Percentiles rank a stretch among this genome's conserved stretches.
Evolutionary conservation across 371 early-diverging fungal genomes (phyloP).

Genomic region (Mucor lusitanicus): DNA sequence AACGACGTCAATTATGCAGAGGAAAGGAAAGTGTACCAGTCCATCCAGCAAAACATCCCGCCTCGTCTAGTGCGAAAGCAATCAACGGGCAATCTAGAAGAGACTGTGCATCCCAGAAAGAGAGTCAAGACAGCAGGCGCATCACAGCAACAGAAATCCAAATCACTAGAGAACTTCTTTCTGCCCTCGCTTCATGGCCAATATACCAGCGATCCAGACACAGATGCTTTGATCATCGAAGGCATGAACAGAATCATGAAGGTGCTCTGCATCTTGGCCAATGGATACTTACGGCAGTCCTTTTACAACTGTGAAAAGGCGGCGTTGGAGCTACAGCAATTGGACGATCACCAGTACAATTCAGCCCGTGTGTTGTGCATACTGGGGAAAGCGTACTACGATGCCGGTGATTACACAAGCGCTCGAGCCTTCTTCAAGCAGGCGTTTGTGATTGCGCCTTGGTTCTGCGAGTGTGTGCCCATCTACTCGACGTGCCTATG

Average conservation of each 20-base stretch:
- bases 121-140: background rate
- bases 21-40: conserved; percentile 1
- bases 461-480: conserved; percentile 46
- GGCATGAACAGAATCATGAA: conserved; percentile 40
- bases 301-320: conserved; percentile 34
- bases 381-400: conserved; percentile 44
- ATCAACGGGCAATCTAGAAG: background rate
- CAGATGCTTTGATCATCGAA: conserved; percentile 8
- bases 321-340: conserved; percentile 29
- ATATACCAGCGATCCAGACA: background rate
- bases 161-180: background rate
- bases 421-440: conserved; percentile 41
- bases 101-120: background rate
- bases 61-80: conserved; percentile 2
- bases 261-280: conserved; percentile 31
- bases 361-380: conserved; percentile 37
- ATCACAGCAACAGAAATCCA: background rate
- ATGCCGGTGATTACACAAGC: conserved; percentile 34
- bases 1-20: background rate
- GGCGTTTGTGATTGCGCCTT: conserved; percentile 37
- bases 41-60: background rate
- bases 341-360: conserved; percentile 47
- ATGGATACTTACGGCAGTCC: conserved; percentile 34
- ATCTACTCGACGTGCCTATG: conserved; percentile 46
- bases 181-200: background rate